Base-by-base conservation (phyloP, 257 asterid genomes). In the Penstemon davidsonii region DNA sequence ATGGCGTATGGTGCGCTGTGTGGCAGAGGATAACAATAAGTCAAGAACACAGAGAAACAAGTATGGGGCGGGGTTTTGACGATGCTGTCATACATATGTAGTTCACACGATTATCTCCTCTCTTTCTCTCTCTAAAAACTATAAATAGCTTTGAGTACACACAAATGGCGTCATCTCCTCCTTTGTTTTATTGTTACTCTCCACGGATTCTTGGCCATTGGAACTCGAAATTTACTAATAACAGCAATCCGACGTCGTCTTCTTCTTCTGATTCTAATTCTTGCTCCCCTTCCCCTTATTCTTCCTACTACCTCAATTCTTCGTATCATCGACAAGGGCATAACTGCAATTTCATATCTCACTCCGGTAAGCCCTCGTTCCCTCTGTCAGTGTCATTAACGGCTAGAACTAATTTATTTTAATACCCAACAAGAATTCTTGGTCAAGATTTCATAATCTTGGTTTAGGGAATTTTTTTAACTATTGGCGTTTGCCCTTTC, bases 91-190 rank as follows among this genome's bases (percentile, higher is more conserved):
- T 25, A 25, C 33, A 25, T 25, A 25, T 25, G 2, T 25, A 25
- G 33, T 25, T 25, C 33, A 25, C 1, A 25, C 33, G 33, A 25
- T 25, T 25, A 25, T 25, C 2, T 25, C 33, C 33, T 25, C 33
- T 25, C 33, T 25, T 25, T 25, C 33, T 25, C 33, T 25, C 33
- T 25, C 33, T 25, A 25, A 2, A 25, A 25, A 6, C 88, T 78
- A 80, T 83, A 75, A 71, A 83, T 80, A 83, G 87, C 56, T 72
- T 49, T 40, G 18, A 69, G 54, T 15, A 39, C 47, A 18, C 50
- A 58, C 60, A 73, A 49, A 80, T 78, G 85, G 76, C 87, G 37
- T 58, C 77, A 41, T 67, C 83, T 37, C 59, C 85, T 55, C 74
- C 82, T 67, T 61, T 79, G 73, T 69, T 69, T 69, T 33, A 45